Evolutionary conservation across 371 early-diverging fungal genomes (phyloP).

Genomic region (Mortierella sp.): DNA sequence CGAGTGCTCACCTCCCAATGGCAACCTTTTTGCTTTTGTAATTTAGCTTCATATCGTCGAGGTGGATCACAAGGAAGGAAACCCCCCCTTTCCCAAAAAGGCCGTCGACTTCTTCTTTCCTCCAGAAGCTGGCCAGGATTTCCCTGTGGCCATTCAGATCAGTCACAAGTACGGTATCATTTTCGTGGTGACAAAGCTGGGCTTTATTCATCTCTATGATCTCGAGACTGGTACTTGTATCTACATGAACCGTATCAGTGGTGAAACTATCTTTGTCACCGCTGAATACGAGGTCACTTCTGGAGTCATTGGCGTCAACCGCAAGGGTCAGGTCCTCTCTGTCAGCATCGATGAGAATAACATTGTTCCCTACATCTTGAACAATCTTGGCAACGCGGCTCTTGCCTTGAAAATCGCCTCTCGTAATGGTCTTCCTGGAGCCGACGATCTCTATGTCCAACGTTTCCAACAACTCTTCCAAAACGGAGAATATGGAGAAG

Average conservation of each 20-base stretch:
- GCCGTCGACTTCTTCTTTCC: constrained; percentile 98
- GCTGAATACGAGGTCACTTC: constrained; percentile 85
- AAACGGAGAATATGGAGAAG: constrained; percentile 84
- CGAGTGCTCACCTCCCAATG: no score
- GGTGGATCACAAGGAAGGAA: constrained; percentile 95
- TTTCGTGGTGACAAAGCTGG: constrained; percentile 96
- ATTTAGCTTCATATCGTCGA: constrained; percentile 93
- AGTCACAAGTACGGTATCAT: constrained; percentile 91
- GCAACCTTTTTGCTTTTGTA: not conserved
- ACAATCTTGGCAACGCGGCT: constrained; percentile 86
- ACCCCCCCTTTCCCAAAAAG: constrained; percentile 90
- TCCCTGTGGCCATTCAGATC: constrained; percentile 97
- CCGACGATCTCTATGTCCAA: constrained; percentile 89
- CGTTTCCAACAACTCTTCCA: constrained; percentile 89
- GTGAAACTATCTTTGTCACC: constrained; percentile 97
- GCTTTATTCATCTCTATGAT: constrained; percentile 97
- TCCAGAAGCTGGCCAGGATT: constrained; percentile 92
- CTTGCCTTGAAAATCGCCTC: constrained; percentile 91
- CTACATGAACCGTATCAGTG: constrained; percentile 96
- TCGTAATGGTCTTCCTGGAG: constrained; percentile 92
- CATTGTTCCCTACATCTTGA: constrained; percentile 92
- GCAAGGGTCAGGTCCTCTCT: constrained; percentile 97
- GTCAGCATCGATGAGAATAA: constrained; percentile 91
- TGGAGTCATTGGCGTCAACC: constrained; percentile 95
- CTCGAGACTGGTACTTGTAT: constrained; percentile 94